A percentile compares a stretch with the other conserved stretches of the same genome.
Conservation (phyloP, 805 yeast genomes). For the Lipomyces starkeyi region DNA sequence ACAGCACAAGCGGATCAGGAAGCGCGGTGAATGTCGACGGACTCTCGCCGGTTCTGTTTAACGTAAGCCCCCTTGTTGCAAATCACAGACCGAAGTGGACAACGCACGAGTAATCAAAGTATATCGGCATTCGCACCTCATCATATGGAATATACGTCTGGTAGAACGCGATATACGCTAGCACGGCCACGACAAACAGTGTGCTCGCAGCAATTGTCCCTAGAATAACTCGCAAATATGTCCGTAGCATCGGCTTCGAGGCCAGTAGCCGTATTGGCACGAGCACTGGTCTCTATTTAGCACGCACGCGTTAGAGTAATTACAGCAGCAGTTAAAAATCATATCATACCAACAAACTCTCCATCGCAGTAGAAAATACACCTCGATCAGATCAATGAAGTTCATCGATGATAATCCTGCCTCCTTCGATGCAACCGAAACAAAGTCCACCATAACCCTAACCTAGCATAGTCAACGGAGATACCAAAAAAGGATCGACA, state of each 20-base stretch:
- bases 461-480: neutral
- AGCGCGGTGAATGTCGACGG: constrained; percentile 20
- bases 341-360: neutral
- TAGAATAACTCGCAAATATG: constrained; percentile 28
- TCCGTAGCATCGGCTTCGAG: constrained; percentile 26
- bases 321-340: neutral
- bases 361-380: neutral
- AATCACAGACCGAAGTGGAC: neutral
- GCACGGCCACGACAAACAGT: constrained; percentile 22
- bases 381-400: neutral
- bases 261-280: constrained; percentile 15
- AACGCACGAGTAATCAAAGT: constrained; percentile 28
- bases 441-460: neutral
- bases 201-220: constrained; percentile 11
- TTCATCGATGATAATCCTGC: too few relatives aligned
- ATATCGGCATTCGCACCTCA: constrained; percentile 26
- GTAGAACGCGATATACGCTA: constrained; percentile 29
- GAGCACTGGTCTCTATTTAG: constrained; percentile 7
- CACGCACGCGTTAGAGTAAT: neutral
- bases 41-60: neutral
- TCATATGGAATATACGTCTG: constrained; percentile 32
- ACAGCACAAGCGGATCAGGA: constrained; percentile 11
- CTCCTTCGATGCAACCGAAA: neutral
- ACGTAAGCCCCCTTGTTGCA: neutral
- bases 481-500: constrained; percentile 33